Evolutionary conservation across 768 basidiomycete genomes (phyloP).

Genomic region (Kwoniella botswanensis): DNA sequence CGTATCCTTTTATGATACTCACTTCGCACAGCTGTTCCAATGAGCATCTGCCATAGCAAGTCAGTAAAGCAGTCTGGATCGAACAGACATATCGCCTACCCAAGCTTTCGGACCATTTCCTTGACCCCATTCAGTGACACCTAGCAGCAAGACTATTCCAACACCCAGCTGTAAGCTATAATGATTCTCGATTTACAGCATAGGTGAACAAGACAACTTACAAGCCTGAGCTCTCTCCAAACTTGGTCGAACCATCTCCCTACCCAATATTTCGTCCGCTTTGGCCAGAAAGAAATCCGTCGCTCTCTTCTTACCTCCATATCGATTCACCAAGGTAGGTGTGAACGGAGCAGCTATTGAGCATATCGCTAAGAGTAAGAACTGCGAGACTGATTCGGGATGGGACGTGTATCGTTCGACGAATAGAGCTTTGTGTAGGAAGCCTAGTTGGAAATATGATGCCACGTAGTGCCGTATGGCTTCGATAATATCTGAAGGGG

Average conservation of each 20-base stretch:
- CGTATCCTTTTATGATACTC: not conserved
- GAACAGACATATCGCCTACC: slow-evolving; percentile 1
- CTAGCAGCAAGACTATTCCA: slow-evolving; percentile 22
- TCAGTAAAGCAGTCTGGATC: not conserved
- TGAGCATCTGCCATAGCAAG: slow-evolving; percentile 19
- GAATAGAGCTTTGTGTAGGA: slow-evolving; percentile 33
- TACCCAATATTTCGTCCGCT: slow-evolving; percentile 21
- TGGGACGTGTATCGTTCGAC: slow-evolving; percentile 25
- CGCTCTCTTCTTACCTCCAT: slow-evolving; percentile 30
- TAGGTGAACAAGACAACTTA: slow-evolving; percentile 9
- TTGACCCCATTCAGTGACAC: slow-evolving; percentile 30
- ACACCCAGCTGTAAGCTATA: not conserved
- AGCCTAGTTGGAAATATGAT: slow-evolving; percentile 30
- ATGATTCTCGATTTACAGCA: not conserved
- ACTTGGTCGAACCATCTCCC: slow-evolving; percentile 25
- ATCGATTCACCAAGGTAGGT: slow-evolving; percentile 18
- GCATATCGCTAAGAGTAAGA: slow-evolving; percentile 32
- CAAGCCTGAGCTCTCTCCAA: slow-evolving; percentile 30
- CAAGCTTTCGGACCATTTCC: slow-evolving; percentile 32
- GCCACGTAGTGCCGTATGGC: slow-evolving; percentile 24
- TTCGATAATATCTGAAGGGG: slow-evolving; percentile 20
- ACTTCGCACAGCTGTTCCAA: slow-evolving; percentile 31
- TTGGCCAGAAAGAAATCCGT: slow-evolving; percentile 23
- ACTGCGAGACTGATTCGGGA: slow-evolving; percentile 14
- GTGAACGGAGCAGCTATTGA: slow-evolving; percentile 33